These are phyloP conservation scores for Lentinula edodes DNA, from an alignment of 768 basidiomycete genomes.

Conservation along the genomic window DNA sequence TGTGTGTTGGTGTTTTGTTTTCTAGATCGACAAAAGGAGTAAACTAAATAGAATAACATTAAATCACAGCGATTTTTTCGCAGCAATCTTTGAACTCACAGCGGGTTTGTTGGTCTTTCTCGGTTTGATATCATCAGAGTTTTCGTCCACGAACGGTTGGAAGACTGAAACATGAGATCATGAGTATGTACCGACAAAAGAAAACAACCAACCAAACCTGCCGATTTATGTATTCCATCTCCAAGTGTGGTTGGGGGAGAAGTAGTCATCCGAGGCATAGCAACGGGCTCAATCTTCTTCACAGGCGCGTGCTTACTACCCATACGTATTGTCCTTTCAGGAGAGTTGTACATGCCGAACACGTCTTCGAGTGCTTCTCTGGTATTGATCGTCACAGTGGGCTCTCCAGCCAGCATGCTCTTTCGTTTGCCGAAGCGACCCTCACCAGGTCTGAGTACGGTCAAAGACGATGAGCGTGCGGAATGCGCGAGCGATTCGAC, in stretches of 20 bases:
- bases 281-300: constrained; percentile 51
- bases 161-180: constrained; percentile 36
- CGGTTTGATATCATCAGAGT: constrained; percentile 23
- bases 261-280: constrained; percentile 35
- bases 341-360: constrained; percentile 94
- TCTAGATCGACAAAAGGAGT: constrained; percentile 59
- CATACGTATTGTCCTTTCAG: constrained; percentile 64
- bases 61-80: not conserved
- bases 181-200: constrained; percentile 9
- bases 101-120: constrained; percentile 43
- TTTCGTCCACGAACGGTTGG: constrained; percentile 68
- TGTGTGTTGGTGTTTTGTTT: constrained; percentile 28
- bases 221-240: constrained; percentile 20
- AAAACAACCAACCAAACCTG: constrained; percentile 19
- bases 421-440: constrained; percentile 32
- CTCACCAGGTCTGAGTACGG: constrained; percentile 53
- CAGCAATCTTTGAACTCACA: constrained; percentile 21
- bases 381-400: constrained; percentile 94
- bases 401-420: constrained; percentile 50
- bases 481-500: constrained; percentile 25
- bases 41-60: constrained; percentile 36
- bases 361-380: constrained; percentile 93
- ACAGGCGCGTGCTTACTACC: constrained; percentile 74
- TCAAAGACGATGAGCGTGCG: constrained; percentile 22
- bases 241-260: constrained; percentile 23